Percentiles rank a stretch among this genome's conserved stretches.
Conservation (phyloP, 2,329 filamentous ascomycete species). For the Xylaria sp. region DNA sequence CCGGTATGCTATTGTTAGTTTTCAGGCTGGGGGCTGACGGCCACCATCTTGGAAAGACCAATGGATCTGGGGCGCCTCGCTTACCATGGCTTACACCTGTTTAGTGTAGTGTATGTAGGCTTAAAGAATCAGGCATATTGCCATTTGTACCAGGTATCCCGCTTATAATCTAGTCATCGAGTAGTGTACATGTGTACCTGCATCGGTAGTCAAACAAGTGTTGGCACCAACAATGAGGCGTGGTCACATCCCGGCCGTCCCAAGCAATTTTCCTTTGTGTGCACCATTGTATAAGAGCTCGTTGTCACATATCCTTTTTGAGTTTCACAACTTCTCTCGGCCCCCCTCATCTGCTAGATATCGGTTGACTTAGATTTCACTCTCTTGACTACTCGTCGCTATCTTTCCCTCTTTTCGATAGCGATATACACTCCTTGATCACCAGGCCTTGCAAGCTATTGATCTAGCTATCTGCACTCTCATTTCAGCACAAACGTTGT, state of each 20-base stretch:
- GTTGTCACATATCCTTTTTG: constrained; percentile 22
- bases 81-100: constrained; percentile 36
- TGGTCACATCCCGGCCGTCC: constrained; percentile 28
- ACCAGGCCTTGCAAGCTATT: constrained; percentile 39
- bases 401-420: constrained; percentile 42
- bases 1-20: constrained; percentile 14
- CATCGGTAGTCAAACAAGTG: constrained; percentile 14
- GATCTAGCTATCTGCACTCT: constrained; percentile 36
- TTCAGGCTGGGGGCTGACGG: constrained; percentile 1
- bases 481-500: constrained; percentile 26
- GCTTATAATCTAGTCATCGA: constrained; percentile 1
- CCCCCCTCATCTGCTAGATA: constrained; percentile 27
- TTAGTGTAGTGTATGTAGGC: constrained; percentile 8
- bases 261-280: constrained; percentile 30
- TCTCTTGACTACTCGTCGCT: constrained; percentile 43
- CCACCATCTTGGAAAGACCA: constrained; percentile 32
- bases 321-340: constrained; percentile 22
- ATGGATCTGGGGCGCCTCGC: constrained; percentile 31
- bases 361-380: constrained; percentile 39
- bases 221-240: constrained; percentile 36
- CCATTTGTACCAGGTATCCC: constrained; percentile 14
- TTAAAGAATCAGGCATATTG: constrained; percentile 32
- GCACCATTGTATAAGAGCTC: constrained; percentile 40
- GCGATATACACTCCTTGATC: constrained; percentile 48
- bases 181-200: constrained; percentile 37